Conservation (phyloP, 2,329 filamentous ascomycete genomes). For the Dactylellina cionopaga region DNA sequence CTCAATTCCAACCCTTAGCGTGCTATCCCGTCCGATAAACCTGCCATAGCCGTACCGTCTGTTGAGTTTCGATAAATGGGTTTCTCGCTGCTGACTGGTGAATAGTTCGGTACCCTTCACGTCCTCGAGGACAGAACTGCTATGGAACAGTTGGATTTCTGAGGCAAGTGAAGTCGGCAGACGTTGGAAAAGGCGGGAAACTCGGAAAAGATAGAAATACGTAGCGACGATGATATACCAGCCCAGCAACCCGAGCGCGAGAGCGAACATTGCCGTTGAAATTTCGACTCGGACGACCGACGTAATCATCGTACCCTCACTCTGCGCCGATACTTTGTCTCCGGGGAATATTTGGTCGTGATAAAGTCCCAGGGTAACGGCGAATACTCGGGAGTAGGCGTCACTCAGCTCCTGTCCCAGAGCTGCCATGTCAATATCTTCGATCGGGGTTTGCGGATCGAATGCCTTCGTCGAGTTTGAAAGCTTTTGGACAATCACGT, state of each 20-base stretch:
- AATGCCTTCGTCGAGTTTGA: slow-evolving; percentile 59
- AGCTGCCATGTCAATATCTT: slow-evolving; percentile 57
- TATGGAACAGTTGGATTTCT: slow-evolving; percentile 54
- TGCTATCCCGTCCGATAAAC: slow-evolving; percentile 32
- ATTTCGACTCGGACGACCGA: slow-evolving; percentile 41
- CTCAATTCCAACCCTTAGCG: slow-evolving; percentile 33
- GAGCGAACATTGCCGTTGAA: slow-evolving; percentile 46
- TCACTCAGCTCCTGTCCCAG: slow-evolving; percentile 55
- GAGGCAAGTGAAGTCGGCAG: slow-evolving; percentile 53
- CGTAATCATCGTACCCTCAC: slow-evolving; percentile 8
- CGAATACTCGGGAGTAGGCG: slow-evolving; percentile 62
- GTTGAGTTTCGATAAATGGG: slow-evolving; percentile 36
- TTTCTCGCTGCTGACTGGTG: slow-evolving; percentile 41
- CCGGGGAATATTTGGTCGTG: slow-evolving; percentile 35
- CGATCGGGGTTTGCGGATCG: slow-evolving; percentile 59
- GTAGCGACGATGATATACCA: slow-evolving; percentile 49
- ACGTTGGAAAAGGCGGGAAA: slow-evolving; percentile 47
- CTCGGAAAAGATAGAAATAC: slow-evolving; percentile 46
- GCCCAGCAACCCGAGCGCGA: slow-evolving; percentile 24
- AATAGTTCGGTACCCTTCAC: slow-evolving; percentile 51
- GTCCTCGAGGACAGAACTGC: slow-evolving; percentile 47
- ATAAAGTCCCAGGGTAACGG: slow-evolving; percentile 63
- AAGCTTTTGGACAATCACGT: slow-evolving; percentile 62
- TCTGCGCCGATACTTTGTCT: background rate
- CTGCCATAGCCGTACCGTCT: slow-evolving; percentile 52